phyloP scores from a whole-genome alignment of 495 filamentous ascomycete genomes.

The Penicillium malachiteum region DNA sequence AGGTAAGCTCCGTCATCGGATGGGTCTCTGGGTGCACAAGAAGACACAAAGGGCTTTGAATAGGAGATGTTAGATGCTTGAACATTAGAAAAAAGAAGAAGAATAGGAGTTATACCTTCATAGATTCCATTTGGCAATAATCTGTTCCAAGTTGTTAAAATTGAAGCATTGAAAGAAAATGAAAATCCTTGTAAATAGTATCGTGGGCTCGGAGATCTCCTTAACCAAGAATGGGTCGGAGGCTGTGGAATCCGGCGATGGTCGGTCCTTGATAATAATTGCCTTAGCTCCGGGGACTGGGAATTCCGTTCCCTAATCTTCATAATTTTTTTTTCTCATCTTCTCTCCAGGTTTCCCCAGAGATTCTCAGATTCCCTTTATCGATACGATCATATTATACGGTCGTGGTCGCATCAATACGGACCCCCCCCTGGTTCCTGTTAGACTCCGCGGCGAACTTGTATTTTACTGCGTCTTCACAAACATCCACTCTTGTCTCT shows the following conservation, averaged over 20 bases:
- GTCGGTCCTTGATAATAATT: slow-evolving; percentile 21
- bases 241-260: slow-evolving; percentile 20
- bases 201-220: slow-evolving; percentile 3
- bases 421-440: slow-evolving; percentile 9
- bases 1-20: slow-evolving; percentile 32
- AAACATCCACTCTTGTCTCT: slow-evolving; percentile 5
- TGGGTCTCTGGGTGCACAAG: slow-evolving; percentile 10
- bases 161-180: not conserved
- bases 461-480: slow-evolving; percentile 19
- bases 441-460: slow-evolving; percentile 18
- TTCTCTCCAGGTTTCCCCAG: not conserved
- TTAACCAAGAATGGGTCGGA: slow-evolving; percentile 5
- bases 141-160: no score
- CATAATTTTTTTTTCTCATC: slow-evolving; percentile 1
- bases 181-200: not conserved
- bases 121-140: no score
- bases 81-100: not conserved
- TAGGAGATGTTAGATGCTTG: not conserved
- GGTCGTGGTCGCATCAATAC: not conserved
- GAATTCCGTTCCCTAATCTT: slow-evolving; percentile 1
- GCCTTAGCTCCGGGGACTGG: slow-evolving; percentile 6
- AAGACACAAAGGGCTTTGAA: not conserved
- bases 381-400: no score
- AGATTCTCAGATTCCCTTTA: no score
- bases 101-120: no score